phyloP scores from a whole-genome alignment of 208 protist species.

The Trypanosoma vivax region DNA sequence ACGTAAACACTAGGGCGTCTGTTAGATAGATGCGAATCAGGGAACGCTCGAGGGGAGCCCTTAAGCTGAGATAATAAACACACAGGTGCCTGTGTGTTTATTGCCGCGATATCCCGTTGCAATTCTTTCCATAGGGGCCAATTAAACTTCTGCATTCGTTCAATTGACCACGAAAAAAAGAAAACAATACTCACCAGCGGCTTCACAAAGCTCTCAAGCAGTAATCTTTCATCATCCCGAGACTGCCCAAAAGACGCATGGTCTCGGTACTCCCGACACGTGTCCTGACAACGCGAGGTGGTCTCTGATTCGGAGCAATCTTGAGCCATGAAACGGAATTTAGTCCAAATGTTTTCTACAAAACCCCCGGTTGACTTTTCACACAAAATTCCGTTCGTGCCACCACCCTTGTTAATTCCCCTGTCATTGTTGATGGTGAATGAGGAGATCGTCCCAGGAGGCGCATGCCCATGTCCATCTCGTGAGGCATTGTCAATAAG shows the following conservation, averaged over 20 bases:
- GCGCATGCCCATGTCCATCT: background rate
- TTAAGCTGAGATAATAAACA: no score
- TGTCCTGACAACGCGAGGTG: no score
- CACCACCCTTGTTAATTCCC: background rate
- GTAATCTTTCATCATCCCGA: background rate
- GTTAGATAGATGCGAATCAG: no score
- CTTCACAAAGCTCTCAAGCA: conserved; percentile 9
- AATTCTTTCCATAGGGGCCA: conserved; percentile 15
- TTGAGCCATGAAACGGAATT: no score
- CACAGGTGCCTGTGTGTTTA: no score
- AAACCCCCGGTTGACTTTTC: conserved; percentile 10
- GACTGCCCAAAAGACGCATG: no score
- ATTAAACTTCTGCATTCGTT: conserved; percentile 3
- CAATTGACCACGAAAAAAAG: conserved; percentile 21
- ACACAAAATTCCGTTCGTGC: background rate
- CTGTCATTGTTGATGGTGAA: background rate
- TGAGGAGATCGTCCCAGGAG: background rate
- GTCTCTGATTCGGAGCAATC: no score
- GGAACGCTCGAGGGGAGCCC: no score
- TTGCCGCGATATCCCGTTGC: conserved; percentile 10
- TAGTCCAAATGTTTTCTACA: conserved; percentile 23
- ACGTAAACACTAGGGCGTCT: background rate
- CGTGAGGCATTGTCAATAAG: background rate
- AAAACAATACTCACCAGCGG: conserved; percentile 21
- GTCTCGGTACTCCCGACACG: no score